Conservation (phyloP, 345 rosid species). For the Balakata baccata region DNA sequence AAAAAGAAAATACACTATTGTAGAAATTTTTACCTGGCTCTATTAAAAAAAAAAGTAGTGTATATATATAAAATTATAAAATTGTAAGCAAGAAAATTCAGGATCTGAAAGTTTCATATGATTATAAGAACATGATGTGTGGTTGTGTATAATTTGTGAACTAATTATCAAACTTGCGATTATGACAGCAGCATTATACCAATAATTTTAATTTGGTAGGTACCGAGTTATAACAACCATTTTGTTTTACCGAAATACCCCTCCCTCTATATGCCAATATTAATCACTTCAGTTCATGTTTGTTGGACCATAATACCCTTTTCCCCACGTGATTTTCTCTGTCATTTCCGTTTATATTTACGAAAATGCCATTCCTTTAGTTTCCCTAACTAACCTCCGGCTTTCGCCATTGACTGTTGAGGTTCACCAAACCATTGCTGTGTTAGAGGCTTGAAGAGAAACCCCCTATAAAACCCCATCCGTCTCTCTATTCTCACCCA, state of each 20-base stretch:
- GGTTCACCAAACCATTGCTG: constrained; percentile 17
- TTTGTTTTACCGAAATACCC: not conserved
- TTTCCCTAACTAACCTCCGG: not conserved
- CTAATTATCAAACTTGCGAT: not conserved
- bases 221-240: not conserved
- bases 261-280: not conserved
- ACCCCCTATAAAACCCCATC: not conserved
- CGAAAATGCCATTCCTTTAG: not conserved
- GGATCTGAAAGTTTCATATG: too few relatives aligned
- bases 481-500: not conserved
- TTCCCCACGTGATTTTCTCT: not conserved
- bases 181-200: too few relatives aligned
- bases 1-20: too few relatives aligned
- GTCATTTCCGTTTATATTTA: not conserved
- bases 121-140: too few relatives aligned
- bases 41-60: too few relatives aligned
- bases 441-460: too few relatives aligned
- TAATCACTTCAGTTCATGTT: not conserved
- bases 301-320: not conserved
- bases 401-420: not conserved
- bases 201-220: not conserved
- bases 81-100: too few relatives aligned
- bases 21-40: too few relatives aligned
- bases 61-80: too few relatives aligned
- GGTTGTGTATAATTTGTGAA: not conserved